Evolutionary conservation across 768 basidiomycete genomes (phyloP).

Genomic region (Clitopilus passeckerianus): DNA sequence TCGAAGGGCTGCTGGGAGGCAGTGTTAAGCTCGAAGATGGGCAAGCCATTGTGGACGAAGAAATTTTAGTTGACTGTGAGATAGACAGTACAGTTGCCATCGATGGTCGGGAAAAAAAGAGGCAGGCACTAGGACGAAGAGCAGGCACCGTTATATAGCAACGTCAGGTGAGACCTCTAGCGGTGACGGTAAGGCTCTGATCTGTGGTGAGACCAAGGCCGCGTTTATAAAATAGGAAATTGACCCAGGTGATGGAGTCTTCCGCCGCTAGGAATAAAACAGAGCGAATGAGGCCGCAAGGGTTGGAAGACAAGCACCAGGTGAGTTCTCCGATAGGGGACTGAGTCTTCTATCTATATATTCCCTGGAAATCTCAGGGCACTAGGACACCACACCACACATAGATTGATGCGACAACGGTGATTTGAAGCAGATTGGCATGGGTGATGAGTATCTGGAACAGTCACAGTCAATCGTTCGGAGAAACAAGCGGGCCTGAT

Average conservation of each 20-base stretch:
- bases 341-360: background rate
- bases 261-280: background rate
- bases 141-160: background rate
- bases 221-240: background rate
- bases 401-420: background rate
- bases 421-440: background rate
- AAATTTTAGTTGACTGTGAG: background rate
- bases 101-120: background rate
- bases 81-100: background rate
- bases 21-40: background rate
- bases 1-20: background rate
- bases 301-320: background rate
- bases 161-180: background rate
- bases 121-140: background rate
- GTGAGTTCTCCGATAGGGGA: background rate
- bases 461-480: background rate
- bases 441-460: background rate
- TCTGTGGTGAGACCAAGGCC: background rate
- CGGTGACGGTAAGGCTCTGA: background rate
- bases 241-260: background rate
- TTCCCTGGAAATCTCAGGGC: background rate
- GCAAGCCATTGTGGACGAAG: background rate
- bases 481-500: conserved; percentile 1
- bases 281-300: background rate
- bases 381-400: background rate